Evolutionary conservation across 108 stramenopile genomes (phyloP).

Genomic region (Aurantiochytrium sp.): DNA sequence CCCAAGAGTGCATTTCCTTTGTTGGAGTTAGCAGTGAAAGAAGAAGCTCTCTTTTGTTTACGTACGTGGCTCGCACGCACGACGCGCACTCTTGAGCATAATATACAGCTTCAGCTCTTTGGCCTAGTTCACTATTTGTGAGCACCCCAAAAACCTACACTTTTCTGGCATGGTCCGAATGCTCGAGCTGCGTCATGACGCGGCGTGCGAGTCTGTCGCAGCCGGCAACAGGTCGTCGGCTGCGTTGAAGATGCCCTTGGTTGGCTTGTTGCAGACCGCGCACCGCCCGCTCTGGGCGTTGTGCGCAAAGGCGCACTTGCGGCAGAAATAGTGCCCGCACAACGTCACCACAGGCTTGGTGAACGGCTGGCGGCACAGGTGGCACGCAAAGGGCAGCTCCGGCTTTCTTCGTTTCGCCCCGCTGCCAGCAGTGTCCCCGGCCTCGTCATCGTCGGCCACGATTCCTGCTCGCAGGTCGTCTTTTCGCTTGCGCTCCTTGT

Average conservation of each 20-base stretch:
- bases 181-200: too few species aligned
- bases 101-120: too few species aligned
- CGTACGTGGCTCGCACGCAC: too few species aligned
- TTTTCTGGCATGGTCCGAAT: too few species aligned
- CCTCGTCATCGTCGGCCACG: neutral
- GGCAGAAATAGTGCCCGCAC: slow-evolving; percentile 91
- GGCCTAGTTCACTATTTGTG: too few species aligned
- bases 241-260: slow-evolving; percentile 75
- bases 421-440: slow-evolving; percentile 19
- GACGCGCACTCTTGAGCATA: too few species aligned
- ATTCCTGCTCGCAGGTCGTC: slow-evolving; percentile 49
- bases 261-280: slow-evolving; percentile 83
- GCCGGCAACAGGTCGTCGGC: slow-evolving; percentile 44
- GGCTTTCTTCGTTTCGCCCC: neutral
- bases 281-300: slow-evolving; percentile 52
- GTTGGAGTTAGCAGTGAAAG: too few species aligned
- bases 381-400: slow-evolving; percentile 91
- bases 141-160: too few species aligned
- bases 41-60: too few species aligned
- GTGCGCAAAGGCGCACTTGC: slow-evolving; percentile 68
- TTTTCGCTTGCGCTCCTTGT: slow-evolving; percentile 67
- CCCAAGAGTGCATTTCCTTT: too few species aligned
- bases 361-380: slow-evolving; percentile 79
- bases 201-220: too few species aligned
- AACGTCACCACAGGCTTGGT: slow-evolving; percentile 81